Base-by-base conservation (phyloP, 768 basidiomycete genomes). In the Trametes cubensis region DNA sequence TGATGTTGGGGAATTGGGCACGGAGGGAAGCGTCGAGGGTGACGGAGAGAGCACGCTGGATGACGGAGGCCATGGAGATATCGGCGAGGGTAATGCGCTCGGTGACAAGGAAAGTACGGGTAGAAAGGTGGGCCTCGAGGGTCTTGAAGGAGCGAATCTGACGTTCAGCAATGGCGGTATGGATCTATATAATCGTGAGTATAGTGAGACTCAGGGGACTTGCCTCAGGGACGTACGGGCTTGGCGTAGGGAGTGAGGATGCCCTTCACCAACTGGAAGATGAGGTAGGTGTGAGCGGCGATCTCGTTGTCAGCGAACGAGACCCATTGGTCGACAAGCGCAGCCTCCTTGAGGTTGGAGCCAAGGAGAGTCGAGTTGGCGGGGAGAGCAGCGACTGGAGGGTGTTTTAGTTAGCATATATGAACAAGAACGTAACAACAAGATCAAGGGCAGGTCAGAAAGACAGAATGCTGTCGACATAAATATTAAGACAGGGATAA, bases 31-130 rank as follows among this genome's bases (percentile, higher is more conserved):
- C 84, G 69, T 94, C 95, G 68, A 94, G 65, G 64, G 83, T 84
- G 66, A 78, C n/a, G 23, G 69, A 56, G 70, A 84, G 83, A 2
- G 82, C 81, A 63, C 80, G 79, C 66, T 80, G 80, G 63, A 94
- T 72, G 71, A 83, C 66, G 55, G 80, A 74, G 40, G 90, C 92
- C 66, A 92, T 68, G 71, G 75, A 73, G 75, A 99, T 74, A 71
- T 99, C 97, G 65, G 95, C 97, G 49, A 96, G 82, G 64, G 94
- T 93, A 81, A 98, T 90, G 71, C 96, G 92, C 74, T 99, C 93
- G 66, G 88, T 89, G 58, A 94, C 94, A 70, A 98, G 84, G 84
- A 87, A 98, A 48, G 96, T 99, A 71, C 84, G 86, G 60, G 85
- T 81, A 51, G 80, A 72, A 69, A 99, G 86, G 79, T 91, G 83